Conservation (phyloP, 2,329 filamentous ascomycete species). For the Botrytis pseudocinerea region DNA sequence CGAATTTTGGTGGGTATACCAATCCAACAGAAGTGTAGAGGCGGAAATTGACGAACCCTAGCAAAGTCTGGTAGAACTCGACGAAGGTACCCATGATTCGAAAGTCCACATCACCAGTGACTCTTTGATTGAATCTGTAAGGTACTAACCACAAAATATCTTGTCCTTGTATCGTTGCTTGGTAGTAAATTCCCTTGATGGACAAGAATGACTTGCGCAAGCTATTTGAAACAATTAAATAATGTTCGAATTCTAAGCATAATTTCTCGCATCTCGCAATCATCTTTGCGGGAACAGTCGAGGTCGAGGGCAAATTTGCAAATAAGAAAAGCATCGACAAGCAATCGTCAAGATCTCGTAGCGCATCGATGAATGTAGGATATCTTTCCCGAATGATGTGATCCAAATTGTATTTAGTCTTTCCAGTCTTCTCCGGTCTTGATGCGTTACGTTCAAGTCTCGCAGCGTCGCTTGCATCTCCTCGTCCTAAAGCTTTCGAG, state of each 20-base stretch:
- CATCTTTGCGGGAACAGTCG: constrained; percentile 89
- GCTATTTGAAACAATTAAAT: constrained; percentile 87
- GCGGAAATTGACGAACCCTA: constrained; percentile 94
- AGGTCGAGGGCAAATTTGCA: constrained; percentile 89
- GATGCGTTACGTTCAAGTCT: constrained; percentile 84
- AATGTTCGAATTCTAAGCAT: constrained; percentile 96
- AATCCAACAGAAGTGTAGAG: constrained; percentile 89
- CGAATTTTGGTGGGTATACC: constrained; percentile 95
- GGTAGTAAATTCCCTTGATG: constrained; percentile 99
- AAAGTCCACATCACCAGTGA: constrained; percentile 94
- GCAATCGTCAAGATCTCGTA: constrained; percentile 94
- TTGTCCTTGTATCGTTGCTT: constrained; percentile 94
- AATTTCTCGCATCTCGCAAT: constrained; percentile 92
- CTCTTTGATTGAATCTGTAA: constrained; percentile 95
- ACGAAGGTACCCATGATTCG: constrained; percentile 99
- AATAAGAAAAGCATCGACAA: constrained; percentile 97
- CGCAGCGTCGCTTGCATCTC: constrained; percentile 85
- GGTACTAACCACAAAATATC: constrained; percentile 96
- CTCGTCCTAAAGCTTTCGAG: constrained; percentile 83
- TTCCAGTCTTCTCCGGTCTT: constrained; percentile 85
- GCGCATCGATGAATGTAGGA: constrained; percentile 90
- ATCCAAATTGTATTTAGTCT: constrained; percentile 86
- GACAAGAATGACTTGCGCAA: constrained; percentile 95
- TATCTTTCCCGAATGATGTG: constrained; percentile 98
- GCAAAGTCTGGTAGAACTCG: constrained; percentile 95